These are phyloP conservation scores for Arthromyces matolae DNA, from an alignment of 768 basidiomycete species.

Conservation along the genomic window DNA sequence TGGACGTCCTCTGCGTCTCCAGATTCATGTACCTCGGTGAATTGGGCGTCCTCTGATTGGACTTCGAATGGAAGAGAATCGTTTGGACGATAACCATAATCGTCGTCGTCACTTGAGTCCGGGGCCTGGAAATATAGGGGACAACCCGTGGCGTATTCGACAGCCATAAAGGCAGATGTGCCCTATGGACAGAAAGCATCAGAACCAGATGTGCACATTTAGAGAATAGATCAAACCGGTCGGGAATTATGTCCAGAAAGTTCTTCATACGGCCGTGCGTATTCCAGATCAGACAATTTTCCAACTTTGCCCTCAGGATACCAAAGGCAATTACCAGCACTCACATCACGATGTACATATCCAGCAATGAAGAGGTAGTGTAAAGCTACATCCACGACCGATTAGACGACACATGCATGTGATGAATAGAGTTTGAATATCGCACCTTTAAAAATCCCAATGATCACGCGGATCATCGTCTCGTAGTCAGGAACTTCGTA, in stretches of 20 bases:
- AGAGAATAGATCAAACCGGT: background rate
- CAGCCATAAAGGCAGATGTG: background rate
- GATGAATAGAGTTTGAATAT: background rate
- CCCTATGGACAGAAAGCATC: background rate
- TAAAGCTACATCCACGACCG: background rate
- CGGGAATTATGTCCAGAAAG: background rate
- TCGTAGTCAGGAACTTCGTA: background rate
- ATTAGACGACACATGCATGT: background rate
- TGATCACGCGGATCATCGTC: background rate
- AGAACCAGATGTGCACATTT: background rate
- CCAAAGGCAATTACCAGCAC: background rate
- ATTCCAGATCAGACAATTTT: background rate
- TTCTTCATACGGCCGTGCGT: background rate
- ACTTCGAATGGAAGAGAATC: background rate
- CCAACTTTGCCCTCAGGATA: background rate
- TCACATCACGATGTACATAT: background rate
- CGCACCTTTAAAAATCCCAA: background rate
- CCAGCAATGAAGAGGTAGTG: background rate
- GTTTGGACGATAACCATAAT: background rate
- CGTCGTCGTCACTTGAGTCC: background rate
- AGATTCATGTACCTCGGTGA: too few relatives aligned
- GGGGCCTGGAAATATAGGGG: too few relatives aligned
- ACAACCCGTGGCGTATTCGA: too few relatives aligned
- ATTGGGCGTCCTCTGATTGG: background rate
- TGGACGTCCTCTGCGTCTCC: too few relatives aligned